Base-by-base conservation (phyloP, 352 stramenopile species). In the Phytophthora pisi region DNA sequence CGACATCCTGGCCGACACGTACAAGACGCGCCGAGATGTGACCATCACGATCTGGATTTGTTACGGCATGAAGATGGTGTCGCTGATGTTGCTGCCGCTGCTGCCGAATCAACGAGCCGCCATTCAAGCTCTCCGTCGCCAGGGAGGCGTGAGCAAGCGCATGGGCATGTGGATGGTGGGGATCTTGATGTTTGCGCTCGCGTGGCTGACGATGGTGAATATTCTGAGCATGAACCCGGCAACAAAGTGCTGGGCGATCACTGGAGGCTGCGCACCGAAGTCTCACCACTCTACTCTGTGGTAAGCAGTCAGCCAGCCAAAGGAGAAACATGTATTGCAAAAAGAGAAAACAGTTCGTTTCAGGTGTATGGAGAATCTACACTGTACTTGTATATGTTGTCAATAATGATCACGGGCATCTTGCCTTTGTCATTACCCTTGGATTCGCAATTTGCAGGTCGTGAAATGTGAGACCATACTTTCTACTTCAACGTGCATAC, bases 201-300 rank as follows among this genome's bases (percentile, higher is more conserved):
- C 71, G 2, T 83, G 67, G 74, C 64, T 76, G 13, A 82, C 71
- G 15, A 8, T 75, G 36, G 64, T 84, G 24, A 89, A 88, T 49
- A 8, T 90, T 36, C 36, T 88, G 50, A 74, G 66, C 5, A 85
- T 90, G 63, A 85, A 78, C 59, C 61, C 76, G 42, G 70, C 28
- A 38, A 89, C 82, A n/a, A 80, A 72, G 69, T 90, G 82, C 70
- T 82, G 74, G 71, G 64, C 64, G n/a, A 82, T 90, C 64, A 85
- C 78, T 0, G 82, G 82, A 11, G 82, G 82, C 24, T 86, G 78
- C 53, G 72, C 65, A 18, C 74, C 77, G 13, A 51, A 47, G 40
- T 72, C 63, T 3, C 74, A 16, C 13, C 34, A 40, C 8, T 16
- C 34, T 11, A 5, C 34, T 40, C 11, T 40, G 34, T 40, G 34